Evolutionary conservation across 257 asterid genomes (phyloP), one percentile per base, ranked within the genome.

Genomic region (Penstemon barbatus): DNA sequence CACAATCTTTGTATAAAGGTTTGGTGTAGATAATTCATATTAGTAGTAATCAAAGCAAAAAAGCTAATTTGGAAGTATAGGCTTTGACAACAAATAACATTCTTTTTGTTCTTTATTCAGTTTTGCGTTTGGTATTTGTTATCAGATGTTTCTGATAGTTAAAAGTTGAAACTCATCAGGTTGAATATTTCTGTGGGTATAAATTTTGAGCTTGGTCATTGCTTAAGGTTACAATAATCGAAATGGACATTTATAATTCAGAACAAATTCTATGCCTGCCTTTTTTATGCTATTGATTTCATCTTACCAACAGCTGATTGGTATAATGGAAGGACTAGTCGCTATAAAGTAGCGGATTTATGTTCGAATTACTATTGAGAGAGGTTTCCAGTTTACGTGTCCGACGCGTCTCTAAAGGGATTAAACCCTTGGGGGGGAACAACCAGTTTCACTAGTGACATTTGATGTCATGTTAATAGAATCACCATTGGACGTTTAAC

Each of bases 11-110:
- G 74, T 71, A 53, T 42, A 74, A 69, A 72, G 55, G 82, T 65
- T 71, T 66, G 64, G 55, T 75, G 72, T 78, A 79, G 74, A 78
- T 78, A 82, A 56, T 46, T 57, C 42, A 77, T 70, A 57, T 53
- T 39, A 68, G n/a, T 65, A 76, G 75, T 50, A 39, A 55, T 70
- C 40, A 42, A 39, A 57, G 62, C 19, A 54, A 25, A 40, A 40
- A 43, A 44, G 71, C 72, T 59, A 37, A 57, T 66, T 70, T 76
- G 57, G 68, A 50, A 64, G 40, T 73, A 40, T 68, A 71, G 85
- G 70, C 53, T 75, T 71, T 63, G 44, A 71, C 75, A 61, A 57
- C 33, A 61, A 36, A 60, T 57, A 56, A 63, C 18, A 68, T 57
- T 53, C 58, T 76, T 80, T 66, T 41, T 65, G 69, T 72, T 75